A percentile compares a stretch with the other conserved stretches of the same genome.
These are phyloP conservation scores for Ascochyta clinopodiicola DNA, from an alignment of 2,329 filamentous ascomycete species.

Conservation along the genomic window DNA sequence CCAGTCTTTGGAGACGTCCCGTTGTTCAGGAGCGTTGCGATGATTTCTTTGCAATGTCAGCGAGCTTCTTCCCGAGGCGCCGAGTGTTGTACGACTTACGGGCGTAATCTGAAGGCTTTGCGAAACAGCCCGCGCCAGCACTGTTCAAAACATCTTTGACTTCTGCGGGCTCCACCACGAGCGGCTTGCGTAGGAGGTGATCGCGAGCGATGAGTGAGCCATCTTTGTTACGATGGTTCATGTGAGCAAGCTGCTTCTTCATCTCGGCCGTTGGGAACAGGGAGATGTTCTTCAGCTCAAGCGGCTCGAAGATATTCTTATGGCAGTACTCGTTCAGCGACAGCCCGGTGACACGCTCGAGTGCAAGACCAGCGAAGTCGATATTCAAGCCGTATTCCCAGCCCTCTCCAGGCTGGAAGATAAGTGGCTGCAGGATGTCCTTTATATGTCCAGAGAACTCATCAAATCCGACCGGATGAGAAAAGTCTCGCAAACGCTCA, in stretches of 20 bases:
- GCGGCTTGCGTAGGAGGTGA: constrained; percentile 58
- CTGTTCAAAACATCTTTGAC: constrained; percentile 60
- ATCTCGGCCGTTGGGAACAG: constrained; percentile 64
- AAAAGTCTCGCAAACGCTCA: constrained; percentile 51
- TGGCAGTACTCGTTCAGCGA: constrained; percentile 54
- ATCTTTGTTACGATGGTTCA: constrained; percentile 60
- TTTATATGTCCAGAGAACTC: constrained; percentile 63
- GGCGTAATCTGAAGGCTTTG: constrained; percentile 64
- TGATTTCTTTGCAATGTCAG: constrained; percentile 55
- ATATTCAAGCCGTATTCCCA: constrained; percentile 62
- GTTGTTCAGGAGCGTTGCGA: constrained; percentile 68
- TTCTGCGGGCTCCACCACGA: constrained; percentile 52
- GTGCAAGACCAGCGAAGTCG: constrained; percentile 56
- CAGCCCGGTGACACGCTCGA: constrained; percentile 53
- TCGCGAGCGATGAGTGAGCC: constrained; percentile 52
- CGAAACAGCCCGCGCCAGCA: constrained; percentile 67
- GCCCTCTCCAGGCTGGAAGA: constrained; percentile 66
- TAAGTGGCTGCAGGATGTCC: constrained; percentile 61
- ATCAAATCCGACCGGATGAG: constrained; percentile 60
- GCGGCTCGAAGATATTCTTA: constrained; percentile 53
- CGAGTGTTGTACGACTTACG: constrained; percentile 50
- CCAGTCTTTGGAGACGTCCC: constrained; percentile 65
- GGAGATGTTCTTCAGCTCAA: constrained; percentile 57
- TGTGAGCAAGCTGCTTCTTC: constrained; percentile 61
- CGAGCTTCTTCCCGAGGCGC: neutral